Evolutionary conservation across 139 green algal species (phyloP).

Genomic region (Chlamydomonas sp.): DNA sequence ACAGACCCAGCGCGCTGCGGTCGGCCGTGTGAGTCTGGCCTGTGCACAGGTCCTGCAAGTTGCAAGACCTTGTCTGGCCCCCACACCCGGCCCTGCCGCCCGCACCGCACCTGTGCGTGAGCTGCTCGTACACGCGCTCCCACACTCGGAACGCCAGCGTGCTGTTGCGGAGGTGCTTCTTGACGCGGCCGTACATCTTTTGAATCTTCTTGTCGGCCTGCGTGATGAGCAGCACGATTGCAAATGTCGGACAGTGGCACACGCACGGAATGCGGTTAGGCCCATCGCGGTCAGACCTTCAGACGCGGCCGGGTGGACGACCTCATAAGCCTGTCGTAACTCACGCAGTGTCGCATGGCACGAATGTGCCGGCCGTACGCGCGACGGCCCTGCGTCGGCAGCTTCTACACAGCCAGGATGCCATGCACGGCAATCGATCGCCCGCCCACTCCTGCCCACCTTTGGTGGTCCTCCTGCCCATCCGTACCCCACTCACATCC

Average conservation of each 20-base stretch:
- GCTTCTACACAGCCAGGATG: too few species aligned
- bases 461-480: not conserved
- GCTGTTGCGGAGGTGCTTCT: slow-evolving; percentile 54
- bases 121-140: slow-evolving; percentile 45
- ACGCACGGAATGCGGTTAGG: too few species aligned
- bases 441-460: not conserved
- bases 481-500: not conserved
- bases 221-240: slow-evolving; percentile 47
- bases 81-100: not conserved
- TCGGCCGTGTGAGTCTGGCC: not conserved
- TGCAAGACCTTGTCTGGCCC: not conserved
- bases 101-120: slow-evolving; percentile 24
- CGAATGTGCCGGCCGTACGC: too few species aligned
- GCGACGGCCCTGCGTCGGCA: too few species aligned
- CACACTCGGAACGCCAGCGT: slow-evolving; percentile 49
- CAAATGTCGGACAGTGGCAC: too few species aligned
- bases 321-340: too few species aligned
- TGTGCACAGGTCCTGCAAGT: too few species aligned
- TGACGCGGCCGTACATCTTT: slow-evolving; percentile 46
- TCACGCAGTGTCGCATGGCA: too few species aligned
- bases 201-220: slow-evolving; percentile 54
- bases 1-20: not conserved
- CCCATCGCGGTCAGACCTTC: too few species aligned
- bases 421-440: too few species aligned
- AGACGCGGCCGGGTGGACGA: too few species aligned